Evolutionary conservation across 176 grass and related monocot genomes (phyloP), one percentile per base, ranked within the genome.

Genomic region (Musa acuminata): DNA sequence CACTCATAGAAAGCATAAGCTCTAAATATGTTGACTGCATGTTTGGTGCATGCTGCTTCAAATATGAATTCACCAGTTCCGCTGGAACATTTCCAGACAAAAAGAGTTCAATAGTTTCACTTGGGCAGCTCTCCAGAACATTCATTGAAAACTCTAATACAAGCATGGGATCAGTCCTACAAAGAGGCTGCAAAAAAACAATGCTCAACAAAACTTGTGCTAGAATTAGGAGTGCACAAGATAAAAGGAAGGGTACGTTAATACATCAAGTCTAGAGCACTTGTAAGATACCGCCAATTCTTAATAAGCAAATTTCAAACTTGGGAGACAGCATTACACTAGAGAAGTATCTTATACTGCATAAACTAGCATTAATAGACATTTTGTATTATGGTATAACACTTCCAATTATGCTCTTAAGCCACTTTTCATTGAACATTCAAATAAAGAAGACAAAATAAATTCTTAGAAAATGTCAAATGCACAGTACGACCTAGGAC

Each of bases 11-110:
- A 65, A 99, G 90, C 95, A 94, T 99, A 71, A 94, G 83, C 78
- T 99, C 95, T 76, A 99, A 89, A 77, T 99, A 99, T 52, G 73
- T 99, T 53, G 95, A 99, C 81, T 99, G 95, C 88, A 99, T 83
- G 81, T 89, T 91, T 73, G 95, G 82, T 72, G 95, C 84, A 89
- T 99, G 84, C 21, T 99, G 90, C 81, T 99, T 99, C 80, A 99
- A 82, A 79, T 99, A 99, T 82, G 95, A 99, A 83, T 99, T 99
- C 69, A 99, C 90, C 84, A 99, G 84, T 86, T 99, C 90, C 63
- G 95, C 90, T 29, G 95, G 90, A 82, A 99, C 82, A 82, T 99
- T 99, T 99, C 93, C 90, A 59, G 86, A 94, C 68, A 99, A 89
- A 85, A 99, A 93, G n/a, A 99, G 85, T 72, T 99, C 86, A 80